These are phyloP conservation scores for Dothideomycetidae sp. DNA, from an alignment of 2,329 filamentous ascomycete genomes.

Conservation along the genomic window DNA sequence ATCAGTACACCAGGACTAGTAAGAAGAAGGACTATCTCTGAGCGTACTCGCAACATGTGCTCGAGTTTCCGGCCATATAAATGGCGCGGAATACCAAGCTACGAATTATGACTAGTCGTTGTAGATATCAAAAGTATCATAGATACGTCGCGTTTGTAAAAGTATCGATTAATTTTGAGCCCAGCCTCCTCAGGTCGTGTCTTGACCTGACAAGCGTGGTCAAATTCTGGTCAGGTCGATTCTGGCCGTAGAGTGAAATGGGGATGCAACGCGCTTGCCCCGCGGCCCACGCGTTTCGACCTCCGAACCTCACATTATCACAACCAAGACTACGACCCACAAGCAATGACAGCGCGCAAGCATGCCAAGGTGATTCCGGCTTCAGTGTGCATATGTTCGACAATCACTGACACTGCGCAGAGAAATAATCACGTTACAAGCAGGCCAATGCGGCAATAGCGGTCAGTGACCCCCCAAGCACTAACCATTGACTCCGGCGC, in stretches of 20 bases:
- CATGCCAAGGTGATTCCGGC: conserved; percentile 8
- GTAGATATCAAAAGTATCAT: conserved; percentile 1
- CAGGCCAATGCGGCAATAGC: conserved; percentile 98
- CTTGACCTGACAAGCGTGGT: too few relatives aligned
- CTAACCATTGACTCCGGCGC: conserved; percentile 1
- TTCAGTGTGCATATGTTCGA: conserved; percentile 8
- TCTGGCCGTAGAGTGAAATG: too few relatives aligned
- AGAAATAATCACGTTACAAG: conserved; percentile 98
- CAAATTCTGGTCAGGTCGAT: too few relatives aligned
- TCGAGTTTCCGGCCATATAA: too few relatives aligned
- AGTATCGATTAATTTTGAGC: not conserved
- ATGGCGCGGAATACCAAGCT: too few relatives aligned
- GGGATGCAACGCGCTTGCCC: too few relatives aligned
- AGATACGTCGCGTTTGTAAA: conserved; percentile 1
- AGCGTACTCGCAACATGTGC: too few relatives aligned
- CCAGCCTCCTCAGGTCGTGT: not conserved
- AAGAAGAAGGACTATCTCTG: conserved; percentile 92
- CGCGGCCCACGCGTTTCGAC: not conserved
- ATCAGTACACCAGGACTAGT: conserved; percentile 84
- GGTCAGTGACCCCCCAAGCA: conserved; percentile 54
- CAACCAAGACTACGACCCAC: not conserved
- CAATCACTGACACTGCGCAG: conserved; percentile 42
- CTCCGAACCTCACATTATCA: not conserved
- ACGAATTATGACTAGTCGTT: too few relatives aligned
- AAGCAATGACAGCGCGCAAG: conserved; percentile 7